phyloP scores from a whole-genome alignment of 108 stramenopile genomes.

The Chaetoceros muelleri region DNA sequence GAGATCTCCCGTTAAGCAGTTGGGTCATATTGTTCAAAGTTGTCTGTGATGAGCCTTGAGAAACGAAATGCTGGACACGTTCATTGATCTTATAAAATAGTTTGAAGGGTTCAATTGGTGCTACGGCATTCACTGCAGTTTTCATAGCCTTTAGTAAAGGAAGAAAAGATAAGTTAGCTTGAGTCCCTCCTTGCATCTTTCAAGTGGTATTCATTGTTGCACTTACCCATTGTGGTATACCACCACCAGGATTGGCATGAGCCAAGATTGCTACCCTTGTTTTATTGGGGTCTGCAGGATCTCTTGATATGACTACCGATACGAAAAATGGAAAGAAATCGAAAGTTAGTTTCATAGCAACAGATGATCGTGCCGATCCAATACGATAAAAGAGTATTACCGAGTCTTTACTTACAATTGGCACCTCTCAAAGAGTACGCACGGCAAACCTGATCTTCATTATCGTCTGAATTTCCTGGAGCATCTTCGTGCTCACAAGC shows the following conservation, averaged over 20 bases:
- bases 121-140: constrained; percentile 67
- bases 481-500: constrained; percentile 61
- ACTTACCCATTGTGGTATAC: constrained; percentile 48
- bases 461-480: constrained; percentile 36
- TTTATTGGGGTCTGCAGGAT: constrained; percentile 67
- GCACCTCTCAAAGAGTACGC: constrained; percentile 80
- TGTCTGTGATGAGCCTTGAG: no score
- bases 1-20: constrained; percentile 4
- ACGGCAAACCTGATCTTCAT: constrained; percentile 43
- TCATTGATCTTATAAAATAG: constrained; percentile 54
- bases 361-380: no score
- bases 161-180: neutral
- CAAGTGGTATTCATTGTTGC: no score
- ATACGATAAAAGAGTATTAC: no score
- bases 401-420: constrained; percentile 30
- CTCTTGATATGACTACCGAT: constrained; percentile 36
- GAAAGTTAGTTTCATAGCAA: constrained; percentile 2
- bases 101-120: constrained; percentile 82
- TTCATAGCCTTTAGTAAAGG: constrained; percentile 49
- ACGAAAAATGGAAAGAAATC: neutral
- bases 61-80: constrained; percentile 2
- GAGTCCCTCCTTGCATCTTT: no score
- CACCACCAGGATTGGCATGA: constrained; percentile 42
- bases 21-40: neutral
- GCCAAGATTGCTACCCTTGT: constrained; percentile 42